phyloP scores from a whole-genome alignment of 2,329 filamentous ascomycete genomes.

The Penicillium psychrosexuale region DNA sequence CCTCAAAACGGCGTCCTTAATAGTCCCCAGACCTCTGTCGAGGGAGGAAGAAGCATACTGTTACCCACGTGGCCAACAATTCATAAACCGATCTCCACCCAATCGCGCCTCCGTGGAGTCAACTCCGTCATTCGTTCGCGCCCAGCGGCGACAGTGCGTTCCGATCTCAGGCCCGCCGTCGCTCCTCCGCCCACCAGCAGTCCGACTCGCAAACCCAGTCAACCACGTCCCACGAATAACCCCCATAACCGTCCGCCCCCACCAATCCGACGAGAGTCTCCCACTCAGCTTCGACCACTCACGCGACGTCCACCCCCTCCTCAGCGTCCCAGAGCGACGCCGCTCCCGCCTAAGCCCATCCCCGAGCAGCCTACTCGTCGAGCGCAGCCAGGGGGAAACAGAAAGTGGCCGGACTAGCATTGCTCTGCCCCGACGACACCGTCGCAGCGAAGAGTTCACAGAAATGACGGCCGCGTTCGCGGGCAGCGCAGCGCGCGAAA shows the following conservation, averaged over 20 bases:
- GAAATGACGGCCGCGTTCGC: constrained; percentile 28
- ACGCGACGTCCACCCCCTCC: constrained; percentile 54
- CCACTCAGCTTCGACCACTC: constrained; percentile 31
- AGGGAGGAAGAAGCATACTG: constrained; percentile 10
- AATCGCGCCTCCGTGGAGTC: constrained; percentile 19
- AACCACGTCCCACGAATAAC: constrained; percentile 58
- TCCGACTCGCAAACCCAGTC: constrained; percentile 59
- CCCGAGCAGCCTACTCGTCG: constrained; percentile 48
- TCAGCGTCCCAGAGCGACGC: constrained; percentile 57
- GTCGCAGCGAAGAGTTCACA: constrained; percentile 32
- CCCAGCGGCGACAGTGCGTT: constrained; percentile 25
- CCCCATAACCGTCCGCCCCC: constrained; percentile 44
- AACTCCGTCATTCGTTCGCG: constrained; percentile 18
- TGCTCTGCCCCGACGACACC: constrained; percentile 47
- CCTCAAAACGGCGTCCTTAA: constrained; percentile 27
- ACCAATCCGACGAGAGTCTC: constrained; percentile 35
- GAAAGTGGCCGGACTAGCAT: constrained; percentile 54
- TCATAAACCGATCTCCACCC: constrained; percentile 1
- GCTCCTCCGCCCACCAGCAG: constrained; percentile 41
- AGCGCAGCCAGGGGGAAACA: constrained; percentile 45
- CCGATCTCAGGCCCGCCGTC: constrained; percentile 22
- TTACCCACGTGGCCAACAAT: constrained; percentile 3
- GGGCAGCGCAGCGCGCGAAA: constrained; percentile 26
- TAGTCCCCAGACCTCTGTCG: constrained; percentile 13
- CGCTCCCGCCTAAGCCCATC: constrained; percentile 51